Evolutionary conservation across 225 moss, liverwort and hornwort species (phyloP).

Genomic region (Polytrichum commune): DNA sequence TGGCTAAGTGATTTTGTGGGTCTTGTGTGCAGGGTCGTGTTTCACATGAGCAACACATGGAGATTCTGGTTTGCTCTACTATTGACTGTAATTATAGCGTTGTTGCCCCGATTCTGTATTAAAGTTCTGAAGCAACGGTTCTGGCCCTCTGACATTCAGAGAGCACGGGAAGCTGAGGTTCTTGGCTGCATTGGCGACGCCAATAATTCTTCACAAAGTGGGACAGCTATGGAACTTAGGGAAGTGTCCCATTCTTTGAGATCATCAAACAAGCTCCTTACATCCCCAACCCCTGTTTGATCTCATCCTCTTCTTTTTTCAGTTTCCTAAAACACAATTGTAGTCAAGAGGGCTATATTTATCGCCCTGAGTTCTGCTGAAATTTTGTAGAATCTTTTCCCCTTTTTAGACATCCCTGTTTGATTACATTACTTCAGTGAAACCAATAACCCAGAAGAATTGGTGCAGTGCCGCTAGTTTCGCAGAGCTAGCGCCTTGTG

Average conservation of each 20-base stretch:
- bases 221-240: slow-evolving; percentile 46
- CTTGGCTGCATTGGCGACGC: slow-evolving; percentile 10
- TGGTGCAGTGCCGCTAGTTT: not conserved
- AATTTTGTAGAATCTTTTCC: slow-evolving; percentile 3
- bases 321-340: not conserved
- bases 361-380: not conserved
- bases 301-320: not conserved
- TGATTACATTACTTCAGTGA: not conserved
- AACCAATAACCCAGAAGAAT: not conserved
- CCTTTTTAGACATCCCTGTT: not conserved
- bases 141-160: slow-evolving; percentile 71
- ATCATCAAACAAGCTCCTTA: slow-evolving; percentile 1
- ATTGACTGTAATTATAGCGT: slow-evolving; percentile 54
- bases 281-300: slow-evolving; percentile 1
- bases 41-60: slow-evolving; percentile 46
- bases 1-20: not conserved
- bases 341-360: not conserved
- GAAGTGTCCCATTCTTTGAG: slow-evolving; percentile 26
- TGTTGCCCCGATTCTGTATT: slow-evolving; percentile 69
- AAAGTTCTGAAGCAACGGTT: slow-evolving; percentile 49
- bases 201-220: not conserved
- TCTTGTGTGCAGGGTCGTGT: slow-evolving; percentile 57
- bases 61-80: slow-evolving; percentile 60
- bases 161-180: slow-evolving; percentile 72
- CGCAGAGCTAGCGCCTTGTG: not conserved